Percentiles rank a stretch among this genome's conserved stretches.
These are phyloP conservation scores for Alternaria solani DNA, from an alignment of 2,329 filamentous ascomycete genomes.

Conservation along the genomic window DNA sequence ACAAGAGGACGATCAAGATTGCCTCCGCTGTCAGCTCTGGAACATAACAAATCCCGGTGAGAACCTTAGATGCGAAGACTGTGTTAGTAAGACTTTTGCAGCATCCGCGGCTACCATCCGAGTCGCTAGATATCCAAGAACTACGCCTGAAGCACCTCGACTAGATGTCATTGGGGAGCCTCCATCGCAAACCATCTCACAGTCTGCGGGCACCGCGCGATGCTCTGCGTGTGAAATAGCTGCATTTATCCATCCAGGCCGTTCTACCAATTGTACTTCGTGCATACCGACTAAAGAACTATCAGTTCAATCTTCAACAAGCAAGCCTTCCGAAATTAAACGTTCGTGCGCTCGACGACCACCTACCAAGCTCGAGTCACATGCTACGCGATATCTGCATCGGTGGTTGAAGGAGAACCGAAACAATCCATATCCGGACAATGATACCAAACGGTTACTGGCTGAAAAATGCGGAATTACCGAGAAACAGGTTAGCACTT, in stretches of 20 bases:
- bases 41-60: slow-evolving; percentile 32
- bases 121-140: neutral
- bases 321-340: slow-evolving; percentile 22
- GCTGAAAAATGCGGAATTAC: slow-evolving; percentile 44
- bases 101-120: neutral
- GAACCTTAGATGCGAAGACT: slow-evolving; percentile 33
- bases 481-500: slow-evolving; percentile 47
- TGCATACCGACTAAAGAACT: slow-evolving; percentile 19
- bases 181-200: neutral
- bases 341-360: slow-evolving; percentile 41
- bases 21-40: slow-evolving; percentile 37
- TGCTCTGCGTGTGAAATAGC: slow-evolving; percentile 38
- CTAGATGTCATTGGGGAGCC: neutral
- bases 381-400: slow-evolving; percentile 38
- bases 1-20: slow-evolving; percentile 14
- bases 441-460: slow-evolving; percentile 39
- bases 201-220: slow-evolving; percentile 6
- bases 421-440: slow-evolving; percentile 43
- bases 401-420: slow-evolving; percentile 41
- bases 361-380: slow-evolving; percentile 39
- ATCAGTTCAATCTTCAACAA: slow-evolving; percentile 21
- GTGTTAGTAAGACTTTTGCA: slow-evolving; percentile 16
- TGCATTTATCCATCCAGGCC: slow-evolving; percentile 22
- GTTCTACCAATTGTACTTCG: slow-evolving; percentile 20
- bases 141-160: neutral